Conservation (phyloP, 768 basidiomycete species). For the Leccinum subgranulosum region DNA sequence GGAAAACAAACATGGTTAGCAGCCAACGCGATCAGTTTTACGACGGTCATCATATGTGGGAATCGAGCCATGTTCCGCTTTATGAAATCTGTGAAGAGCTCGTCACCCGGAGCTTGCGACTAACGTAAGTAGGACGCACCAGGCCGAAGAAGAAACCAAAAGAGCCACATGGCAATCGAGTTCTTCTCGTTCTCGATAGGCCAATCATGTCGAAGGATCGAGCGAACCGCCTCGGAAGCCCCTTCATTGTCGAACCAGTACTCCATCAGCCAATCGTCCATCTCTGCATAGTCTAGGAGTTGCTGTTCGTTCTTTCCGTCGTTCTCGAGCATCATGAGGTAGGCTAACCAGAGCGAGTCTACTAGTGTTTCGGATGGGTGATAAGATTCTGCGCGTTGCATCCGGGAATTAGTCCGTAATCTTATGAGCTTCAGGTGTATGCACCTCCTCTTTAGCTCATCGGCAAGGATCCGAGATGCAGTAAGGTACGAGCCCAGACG, state of each 20-base stretch:
- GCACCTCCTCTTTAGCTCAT: constrained; percentile 66
- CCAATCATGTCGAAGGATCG: constrained; percentile 50
- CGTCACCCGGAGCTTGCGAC: neutral
- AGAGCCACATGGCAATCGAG: constrained; percentile 72
- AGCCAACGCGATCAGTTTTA: constrained; percentile 63
- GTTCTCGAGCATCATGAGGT: constrained; percentile 80
- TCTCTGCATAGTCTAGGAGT: constrained; percentile 62
- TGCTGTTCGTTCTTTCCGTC: constrained; percentile 70
- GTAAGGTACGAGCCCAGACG: constrained; percentile 44
- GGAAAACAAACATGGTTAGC: constrained; percentile 53
- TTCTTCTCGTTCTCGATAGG: constrained; percentile 49
- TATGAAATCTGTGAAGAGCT: constrained; percentile 44
- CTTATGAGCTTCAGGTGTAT: constrained; percentile 55
- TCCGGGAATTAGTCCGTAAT: constrained; percentile 26
- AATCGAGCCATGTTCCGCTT: constrained; percentile 36
- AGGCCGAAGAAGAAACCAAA: constrained; percentile 67
- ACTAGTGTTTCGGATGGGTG: constrained; percentile 13
- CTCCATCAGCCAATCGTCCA: constrained; percentile 61
- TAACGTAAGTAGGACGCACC: constrained; percentile 39
- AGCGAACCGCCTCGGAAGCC: constrained; percentile 46
- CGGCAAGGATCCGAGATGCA: constrained; percentile 46
- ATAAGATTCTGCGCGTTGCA: constrained; percentile 19
- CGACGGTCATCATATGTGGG: constrained; percentile 45
- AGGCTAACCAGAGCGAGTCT: constrained; percentile 63
- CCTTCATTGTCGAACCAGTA: constrained; percentile 66